Evolutionary conservation across 768 basidiomycete species (phyloP).

Genomic region (Coprinopsis cinerea): DNA sequence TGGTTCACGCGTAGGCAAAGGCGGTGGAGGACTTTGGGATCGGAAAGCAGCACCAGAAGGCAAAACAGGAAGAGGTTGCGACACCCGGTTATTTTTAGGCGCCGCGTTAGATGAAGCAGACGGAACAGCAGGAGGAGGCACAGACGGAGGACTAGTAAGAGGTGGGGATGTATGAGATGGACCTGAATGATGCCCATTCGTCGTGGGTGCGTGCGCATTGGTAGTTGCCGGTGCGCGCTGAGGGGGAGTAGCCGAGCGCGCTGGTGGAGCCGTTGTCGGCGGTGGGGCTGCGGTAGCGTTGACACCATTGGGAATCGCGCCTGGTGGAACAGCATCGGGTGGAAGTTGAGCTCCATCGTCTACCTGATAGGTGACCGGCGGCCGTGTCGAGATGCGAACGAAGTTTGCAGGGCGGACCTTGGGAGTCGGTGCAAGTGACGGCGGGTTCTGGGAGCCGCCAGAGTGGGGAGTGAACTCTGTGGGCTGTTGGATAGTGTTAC

Average conservation of each 20-base stretch:
- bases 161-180: constrained; percentile 1
- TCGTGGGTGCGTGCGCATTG: no score
- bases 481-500: constrained; percentile 72
- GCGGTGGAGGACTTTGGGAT: constrained; percentile 18
- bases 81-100: constrained; percentile 16
- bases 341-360: constrained; percentile 9
- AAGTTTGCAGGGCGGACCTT: constrained; percentile 24
- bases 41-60: constrained; percentile 16
- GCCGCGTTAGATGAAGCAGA: constrained; percentile 16
- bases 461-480: constrained; percentile 68
- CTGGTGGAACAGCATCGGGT: background rate
- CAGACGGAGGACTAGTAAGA: constrained; percentile 7
- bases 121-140: constrained; percentile 6
- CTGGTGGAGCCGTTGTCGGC: no score
- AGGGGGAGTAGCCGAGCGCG: no score
- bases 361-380: constrained; percentile 10
- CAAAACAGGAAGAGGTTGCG: constrained; percentile 23
- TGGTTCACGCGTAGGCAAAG: constrained; percentile 20
- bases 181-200: constrained; percentile 5
- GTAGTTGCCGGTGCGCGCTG: no score
- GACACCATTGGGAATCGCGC: constrained; percentile 10
- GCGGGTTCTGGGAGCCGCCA: constrained; percentile 23
- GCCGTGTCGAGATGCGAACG: constrained; percentile 26
- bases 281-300: no score
- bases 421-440: constrained; percentile 19